phyloP scores from a whole-genome alignment of 352 stramenopile genomes.

The Pelagophyceae sp. region DNA sequence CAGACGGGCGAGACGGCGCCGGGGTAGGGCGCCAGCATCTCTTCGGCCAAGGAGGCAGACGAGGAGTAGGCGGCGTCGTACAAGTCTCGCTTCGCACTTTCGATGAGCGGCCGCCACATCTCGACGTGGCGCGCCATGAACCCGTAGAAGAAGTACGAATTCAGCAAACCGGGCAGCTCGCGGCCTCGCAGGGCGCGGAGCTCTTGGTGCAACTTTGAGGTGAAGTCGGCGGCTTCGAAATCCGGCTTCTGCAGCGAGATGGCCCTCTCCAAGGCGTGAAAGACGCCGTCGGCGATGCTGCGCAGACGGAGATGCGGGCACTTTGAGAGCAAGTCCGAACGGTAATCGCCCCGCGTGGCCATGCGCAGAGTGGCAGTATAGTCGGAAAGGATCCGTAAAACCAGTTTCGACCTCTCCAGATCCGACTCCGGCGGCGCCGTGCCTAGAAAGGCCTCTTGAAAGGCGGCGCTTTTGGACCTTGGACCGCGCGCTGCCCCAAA shows the following conservation, averaged over 20 bases:
- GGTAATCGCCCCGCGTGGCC: conserved; percentile 1
- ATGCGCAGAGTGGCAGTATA: background rate
- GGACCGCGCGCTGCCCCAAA: no score
- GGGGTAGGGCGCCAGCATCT: conserved; percentile 1
- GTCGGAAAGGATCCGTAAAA: conserved; percentile 7
- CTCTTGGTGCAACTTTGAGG: conserved; percentile 12
- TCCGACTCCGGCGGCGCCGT: background rate
- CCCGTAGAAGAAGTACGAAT: conserved; percentile 21
- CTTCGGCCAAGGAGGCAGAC: background rate
- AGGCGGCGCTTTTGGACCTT: no score
- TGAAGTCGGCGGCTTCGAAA: conserved; percentile 15
- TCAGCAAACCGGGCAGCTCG: conserved; percentile 13
- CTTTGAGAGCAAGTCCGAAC: background rate
- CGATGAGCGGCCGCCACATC: conserved; percentile 20
- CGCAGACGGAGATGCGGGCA: background rate
- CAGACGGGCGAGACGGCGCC: background rate
- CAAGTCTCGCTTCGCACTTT: background rate
- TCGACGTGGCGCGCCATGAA: conserved; percentile 21
- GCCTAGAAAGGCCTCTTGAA: no score
- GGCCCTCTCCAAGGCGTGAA: background rate
- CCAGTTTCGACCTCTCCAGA: background rate
- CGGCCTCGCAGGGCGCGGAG: conserved; percentile 8
- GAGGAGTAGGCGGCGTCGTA: background rate
- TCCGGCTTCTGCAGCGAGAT: background rate
- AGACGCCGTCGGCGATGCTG: background rate